These are phyloP conservation scores for Apostasia ramifera DNA, from an alignment of 106 monocot genomes.

Conservation along the genomic window DNA sequence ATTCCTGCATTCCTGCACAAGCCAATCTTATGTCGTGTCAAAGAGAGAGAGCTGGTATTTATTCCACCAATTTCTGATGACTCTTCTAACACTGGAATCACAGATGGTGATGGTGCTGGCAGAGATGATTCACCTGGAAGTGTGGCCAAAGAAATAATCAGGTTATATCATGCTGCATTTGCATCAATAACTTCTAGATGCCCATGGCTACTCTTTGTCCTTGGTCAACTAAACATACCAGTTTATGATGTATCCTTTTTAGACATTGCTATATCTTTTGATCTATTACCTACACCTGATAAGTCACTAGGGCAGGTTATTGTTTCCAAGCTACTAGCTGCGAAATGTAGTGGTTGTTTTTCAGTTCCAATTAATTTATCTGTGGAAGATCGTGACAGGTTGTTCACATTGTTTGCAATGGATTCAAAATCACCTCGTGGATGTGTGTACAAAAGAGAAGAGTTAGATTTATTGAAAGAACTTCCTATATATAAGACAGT, in stretches of 20 bases:
- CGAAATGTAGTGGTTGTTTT: constrained; percentile 56
- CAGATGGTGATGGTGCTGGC: constrained; percentile 17
- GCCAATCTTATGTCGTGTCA: constrained; percentile 70
- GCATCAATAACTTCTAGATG: constrained; percentile 47
- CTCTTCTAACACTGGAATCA: constrained; percentile 7
- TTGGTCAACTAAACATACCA: constrained; percentile 74
- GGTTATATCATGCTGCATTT: constrained; percentile 39
- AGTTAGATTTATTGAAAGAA: constrained; percentile 59
- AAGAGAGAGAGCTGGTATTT: constrained; percentile 55
- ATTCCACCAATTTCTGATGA: constrained; percentile 44
- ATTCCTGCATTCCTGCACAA: constrained; percentile 69
- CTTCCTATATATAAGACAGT: constrained; percentile 90
- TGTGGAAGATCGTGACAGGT: constrained; percentile 61
- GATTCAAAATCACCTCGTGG: constrained; percentile 42
- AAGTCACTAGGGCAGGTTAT: constrained; percentile 63
- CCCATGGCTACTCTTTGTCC: constrained; percentile 68
- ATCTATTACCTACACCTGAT: constrained; percentile 42
- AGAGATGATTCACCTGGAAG: constrained; percentile 4
- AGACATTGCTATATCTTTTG: constrained; percentile 33
- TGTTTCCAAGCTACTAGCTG: constrained; percentile 56
- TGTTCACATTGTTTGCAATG: constrained; percentile 59
- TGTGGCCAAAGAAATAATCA: constrained; percentile 17
- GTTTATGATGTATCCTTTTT: constrained; percentile 74
- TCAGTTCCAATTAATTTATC: constrained; percentile 50
- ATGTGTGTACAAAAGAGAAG: constrained; percentile 67